Base-by-base conservation (phyloP, 495 filamentous ascomycete genomes). In the Xylaria intraflava region DNA sequence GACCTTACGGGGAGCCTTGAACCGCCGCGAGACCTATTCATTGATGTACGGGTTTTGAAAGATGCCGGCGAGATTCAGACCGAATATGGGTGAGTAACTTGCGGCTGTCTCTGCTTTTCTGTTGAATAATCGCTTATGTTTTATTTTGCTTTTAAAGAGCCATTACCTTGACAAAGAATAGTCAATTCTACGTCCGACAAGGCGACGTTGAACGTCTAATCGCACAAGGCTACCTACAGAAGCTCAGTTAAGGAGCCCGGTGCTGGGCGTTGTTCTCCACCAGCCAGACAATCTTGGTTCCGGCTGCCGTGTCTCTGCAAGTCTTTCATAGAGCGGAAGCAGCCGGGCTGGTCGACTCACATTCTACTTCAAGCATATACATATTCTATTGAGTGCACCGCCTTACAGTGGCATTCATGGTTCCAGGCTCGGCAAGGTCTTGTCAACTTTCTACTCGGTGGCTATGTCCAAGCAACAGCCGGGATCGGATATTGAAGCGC, bases 11-110 rank as follows among this genome's bases (percentile, higher is more conserved):
- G 94, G 39, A 91, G 87, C 58, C 76, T 99, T 66, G 91, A 97
- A 65, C 94, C 94, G 30, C 93, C 94, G 27, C 83, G 80, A 65
- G 94, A 99, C 73, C 71, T 99, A 46, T 99, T 99, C 66, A 94
- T 99, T 66, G 94, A 99, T 70, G 94, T 99, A 46, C 76, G 94
- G 49, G 94, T 97, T 47, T 69, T 99, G 56, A 96, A 93, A 66
- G 93, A 99, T 75, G 94, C 92, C 39, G 94, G 94, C 22, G 93
- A 97, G 76, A 95, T 99, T 57, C 93, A 99, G 72, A 99, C 94
- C 10, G 94, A 99, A 74, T 99, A 97, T 69, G 94, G 94, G 89
- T 96, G 80, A 67, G 82, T 70, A 53, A 39, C 29, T 44, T 44
- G 6, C 16, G 1, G 12, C 31, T 5, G 1, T 57, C 24, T n/a